These are phyloP conservation scores for Paramecium sonneborni DNA, from an alignment of 73 alveolate genomes.

Conservation along the genomic window DNA sequence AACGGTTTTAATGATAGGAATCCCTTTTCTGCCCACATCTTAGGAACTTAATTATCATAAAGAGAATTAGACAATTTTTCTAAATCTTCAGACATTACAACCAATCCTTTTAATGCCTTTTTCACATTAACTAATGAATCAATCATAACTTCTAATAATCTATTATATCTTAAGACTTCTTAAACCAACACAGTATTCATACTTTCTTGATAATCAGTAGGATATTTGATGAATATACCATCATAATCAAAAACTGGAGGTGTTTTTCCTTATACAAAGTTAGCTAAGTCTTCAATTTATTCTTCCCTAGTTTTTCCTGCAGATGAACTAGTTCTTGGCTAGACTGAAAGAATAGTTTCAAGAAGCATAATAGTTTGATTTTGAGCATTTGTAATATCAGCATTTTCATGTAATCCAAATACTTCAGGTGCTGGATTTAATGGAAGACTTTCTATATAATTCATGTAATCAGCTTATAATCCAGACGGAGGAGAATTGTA, in stretches of 20 bases:
- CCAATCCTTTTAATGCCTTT: slow-evolving; percentile 85
- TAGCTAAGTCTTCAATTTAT: slow-evolving; percentile 89
- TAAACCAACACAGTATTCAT: slow-evolving; percentile 98
- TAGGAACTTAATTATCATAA: slow-evolving; percentile 86
- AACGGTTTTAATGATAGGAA: slow-evolving; percentile 86
- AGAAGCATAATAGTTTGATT: slow-evolving; percentile 90
- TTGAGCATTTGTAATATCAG: slow-evolving; percentile 96
- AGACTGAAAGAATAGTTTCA: slow-evolving; percentile 89
- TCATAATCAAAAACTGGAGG: slow-evolving; percentile 95
- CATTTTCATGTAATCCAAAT: slow-evolving; percentile 98
- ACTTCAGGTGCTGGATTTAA: slow-evolving; percentile 96
- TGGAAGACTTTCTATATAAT: slow-evolving; percentile 86
- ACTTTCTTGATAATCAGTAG: slow-evolving; percentile 93
- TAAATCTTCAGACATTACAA: slow-evolving; percentile 89
- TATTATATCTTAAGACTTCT: slow-evolving; percentile 97
- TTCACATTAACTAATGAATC: slow-evolving; percentile 84
- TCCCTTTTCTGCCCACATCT: slow-evolving; percentile 86
- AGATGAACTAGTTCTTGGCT: slow-evolving; percentile 93
- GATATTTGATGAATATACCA: slow-evolving; percentile 86
- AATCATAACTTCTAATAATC: slow-evolving; percentile 89
- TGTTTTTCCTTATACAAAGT: slow-evolving; percentile 82
- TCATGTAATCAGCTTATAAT: slow-evolving; percentile 85
- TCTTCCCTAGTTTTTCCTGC: slow-evolving; percentile 95
- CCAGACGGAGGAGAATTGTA: slow-evolving; percentile 91
- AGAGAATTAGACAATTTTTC: slow-evolving; percentile 82